phyloP scores from a whole-genome alignment of 2,329 filamentous ascomycete species.

The Aschersonia sp. region DNA sequence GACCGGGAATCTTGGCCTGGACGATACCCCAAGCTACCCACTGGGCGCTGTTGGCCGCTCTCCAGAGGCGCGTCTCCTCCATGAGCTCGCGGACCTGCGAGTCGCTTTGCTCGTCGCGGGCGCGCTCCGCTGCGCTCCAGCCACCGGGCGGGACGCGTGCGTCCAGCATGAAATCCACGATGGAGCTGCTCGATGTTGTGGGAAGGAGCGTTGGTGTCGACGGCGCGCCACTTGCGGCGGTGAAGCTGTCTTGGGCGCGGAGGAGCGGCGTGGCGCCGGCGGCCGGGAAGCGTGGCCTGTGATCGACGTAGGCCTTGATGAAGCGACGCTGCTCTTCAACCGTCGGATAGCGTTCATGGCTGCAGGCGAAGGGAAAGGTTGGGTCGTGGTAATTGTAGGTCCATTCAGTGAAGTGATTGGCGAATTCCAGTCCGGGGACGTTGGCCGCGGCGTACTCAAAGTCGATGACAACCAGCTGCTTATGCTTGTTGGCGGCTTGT shows the following conservation, averaged over 20 bases:
- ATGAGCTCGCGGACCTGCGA: conserved; percentile 55
- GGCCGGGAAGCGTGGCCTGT: conserved; percentile 53
- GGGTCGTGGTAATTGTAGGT: conserved; percentile 91
- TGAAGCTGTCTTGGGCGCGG: conserved; percentile 25
- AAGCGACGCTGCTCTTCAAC: conserved; percentile 73
- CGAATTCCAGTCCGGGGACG: conserved; percentile 75
- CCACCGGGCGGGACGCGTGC: conserved; percentile 42
- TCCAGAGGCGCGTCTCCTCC: conserved; percentile 72
- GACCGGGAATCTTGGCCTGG: conserved; percentile 72
- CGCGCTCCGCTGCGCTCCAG: conserved; percentile 38
- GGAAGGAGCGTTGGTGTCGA: conserved; percentile 21
- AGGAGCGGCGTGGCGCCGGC: conserved; percentile 35
- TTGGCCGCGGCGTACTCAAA: conserved; percentile 96
- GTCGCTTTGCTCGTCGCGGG: conserved; percentile 50
- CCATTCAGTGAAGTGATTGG: conserved; percentile 98
- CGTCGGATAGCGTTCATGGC: conserved; percentile 57
- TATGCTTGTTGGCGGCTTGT: conserved; percentile 83
- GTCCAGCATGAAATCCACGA: conserved; percentile 71
- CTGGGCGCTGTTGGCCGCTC: conserved; percentile 71
- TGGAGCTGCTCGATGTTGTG: conserved; percentile 31
- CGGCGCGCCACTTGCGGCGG: conserved; percentile 5
- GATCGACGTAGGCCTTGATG: conserved; percentile 72
- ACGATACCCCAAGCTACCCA: conserved; percentile 97
- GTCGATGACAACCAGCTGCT: conserved; percentile 92
- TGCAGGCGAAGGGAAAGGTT: conserved; percentile 49